These are phyloP conservation scores for Skeletonema tropicum DNA, from an alignment of 108 stramenopile genomes.

Conservation along the genomic window DNA sequence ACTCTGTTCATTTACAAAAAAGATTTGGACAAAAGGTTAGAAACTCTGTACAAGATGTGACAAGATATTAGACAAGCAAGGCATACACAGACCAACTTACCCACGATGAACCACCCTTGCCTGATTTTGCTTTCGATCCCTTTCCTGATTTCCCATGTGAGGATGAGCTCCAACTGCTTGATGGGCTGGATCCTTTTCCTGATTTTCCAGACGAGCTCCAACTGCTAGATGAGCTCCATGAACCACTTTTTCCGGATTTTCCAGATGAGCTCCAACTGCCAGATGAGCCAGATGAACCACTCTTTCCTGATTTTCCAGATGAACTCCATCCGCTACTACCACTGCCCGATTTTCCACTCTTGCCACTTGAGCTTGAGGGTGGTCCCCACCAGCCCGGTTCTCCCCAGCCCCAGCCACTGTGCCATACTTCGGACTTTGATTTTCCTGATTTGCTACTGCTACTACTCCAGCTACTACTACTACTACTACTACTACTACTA, in stretches of 20 bases:
- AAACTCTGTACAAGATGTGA: neutral
- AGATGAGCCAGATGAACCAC: neutral
- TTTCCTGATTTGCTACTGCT: neutral
- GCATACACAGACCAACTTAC: neutral
- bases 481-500: neutral
- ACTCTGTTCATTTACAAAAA: neutral
- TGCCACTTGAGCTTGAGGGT: too few species aligned
- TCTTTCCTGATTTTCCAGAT: conserved; percentile 11
- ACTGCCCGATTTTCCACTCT: too few species aligned
- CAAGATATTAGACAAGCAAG: neutral
- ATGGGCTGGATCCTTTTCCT: neutral
- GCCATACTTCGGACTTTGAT: too few species aligned
- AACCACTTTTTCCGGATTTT: conserved; percentile 11
- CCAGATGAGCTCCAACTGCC: neutral
- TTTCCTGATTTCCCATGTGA: too few species aligned
- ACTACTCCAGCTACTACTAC: neutral
- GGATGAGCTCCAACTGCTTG: too few species aligned
- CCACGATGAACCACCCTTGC: neutral
- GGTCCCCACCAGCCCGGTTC: conserved; percentile 6
- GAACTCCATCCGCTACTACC: too few species aligned
- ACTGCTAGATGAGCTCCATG: neutral
- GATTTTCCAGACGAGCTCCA: too few species aligned
- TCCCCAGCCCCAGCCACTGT: conserved; percentile 10
- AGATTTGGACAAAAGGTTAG: neutral
- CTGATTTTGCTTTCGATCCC: too few species aligned